Evolutionary conservation across 805 yeast species (phyloP), one percentile per base, ranked within the genome.

Genomic region (Wickerhamiella lipophila): DNA sequence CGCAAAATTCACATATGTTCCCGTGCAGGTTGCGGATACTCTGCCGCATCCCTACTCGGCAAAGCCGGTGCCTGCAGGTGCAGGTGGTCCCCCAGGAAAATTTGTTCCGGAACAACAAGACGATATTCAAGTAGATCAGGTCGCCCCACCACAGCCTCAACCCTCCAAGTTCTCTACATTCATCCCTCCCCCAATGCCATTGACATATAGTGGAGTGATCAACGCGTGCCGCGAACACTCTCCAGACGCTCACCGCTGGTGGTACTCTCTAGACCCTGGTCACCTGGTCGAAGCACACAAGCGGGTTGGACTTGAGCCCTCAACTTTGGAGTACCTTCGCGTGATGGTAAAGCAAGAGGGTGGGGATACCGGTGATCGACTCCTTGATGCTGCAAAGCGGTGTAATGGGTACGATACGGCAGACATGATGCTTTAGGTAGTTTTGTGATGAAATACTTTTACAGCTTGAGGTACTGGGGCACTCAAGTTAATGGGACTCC

Each of bases 271-370:
- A 19, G 36, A 42, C 15, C 54, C 53, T 1, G 32, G 29, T 4
- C 53, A 52, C 21, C 42, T 58, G 7, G 21, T 27, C 16, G 16
- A n/a, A 3, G 61, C 58, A 9, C 53, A 52, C 36, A 18, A 21
- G 2, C 29, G 41, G 3, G 52, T 52, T 4, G 59, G 60, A 11
- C 50, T 58, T 15, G 61, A 58, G 49, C 60, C 61, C 1, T 53
- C 52, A 3, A 53, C 55, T 2, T 51, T 58, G 12, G 58, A 57
- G 34, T 57, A 49, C 36, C 6, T 57, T 13, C 42, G 46, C 48
- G 30, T 35, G 7, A 45, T 57, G 52, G 45, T 50, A 4, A n/a
- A 16, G 9, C 30, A 50, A 35, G 51, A 53, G 16, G 46, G 47
- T n/a, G 51, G 54, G 16, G 30, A 21, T 13, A 30, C 48, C 29